Evolutionary conservation across 192 early-diverging fungal species (phyloP), one percentile per base, ranked within the genome.

Genomic region (Kappamyces sp.): DNA sequence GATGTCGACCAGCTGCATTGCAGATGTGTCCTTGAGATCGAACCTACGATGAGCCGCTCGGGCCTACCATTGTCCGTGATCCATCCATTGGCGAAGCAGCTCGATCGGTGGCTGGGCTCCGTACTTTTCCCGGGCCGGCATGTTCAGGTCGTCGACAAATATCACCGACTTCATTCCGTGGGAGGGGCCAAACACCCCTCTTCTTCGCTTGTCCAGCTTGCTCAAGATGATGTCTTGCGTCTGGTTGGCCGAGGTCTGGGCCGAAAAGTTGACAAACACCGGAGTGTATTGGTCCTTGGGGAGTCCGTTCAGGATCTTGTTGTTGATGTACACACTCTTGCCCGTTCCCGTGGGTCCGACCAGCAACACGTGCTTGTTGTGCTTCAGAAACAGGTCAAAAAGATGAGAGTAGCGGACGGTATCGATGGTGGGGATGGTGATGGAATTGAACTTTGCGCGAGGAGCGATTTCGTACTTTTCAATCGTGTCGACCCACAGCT

Each of bases 251-350:
- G 70, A 76, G 12, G 80, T 83, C 61, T 83, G 80, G 0, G 80
- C 80, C 29, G 80, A 83, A 60, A 83, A 83, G 54, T 81, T 83
- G 68, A 83, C 75, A 46, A 76, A 78, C 32, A 83, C 74, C n/a
- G 77, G 80, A 2, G 70, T 73, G 65, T 83, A 83, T 52, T 76
- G 66, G 38, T 65, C 61, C 30, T 57, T 53, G 2, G 75, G 63
- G 5, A 79, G 66, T 2, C 78, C 76, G 22, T 66, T 61, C 1
- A 81, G 63, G 9, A 83, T 75, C 61, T 77, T 81, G 63, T 83
- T 79, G 59, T 80, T 79, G 45, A 83, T 64, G 34, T 78, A 79
- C 6, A 83, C 80, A 30, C 66, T 66, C 61, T 83, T 83, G 15
- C 80, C 80, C 3, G 77, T 79, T 22, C 80, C 80, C 4, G 80